Percentiles rank a stretch among this genome's conserved stretches.
phyloP scores from a whole-genome alignment of 2,329 filamentous ascomycete genomes.

The Aspergillus candidus region DNA sequence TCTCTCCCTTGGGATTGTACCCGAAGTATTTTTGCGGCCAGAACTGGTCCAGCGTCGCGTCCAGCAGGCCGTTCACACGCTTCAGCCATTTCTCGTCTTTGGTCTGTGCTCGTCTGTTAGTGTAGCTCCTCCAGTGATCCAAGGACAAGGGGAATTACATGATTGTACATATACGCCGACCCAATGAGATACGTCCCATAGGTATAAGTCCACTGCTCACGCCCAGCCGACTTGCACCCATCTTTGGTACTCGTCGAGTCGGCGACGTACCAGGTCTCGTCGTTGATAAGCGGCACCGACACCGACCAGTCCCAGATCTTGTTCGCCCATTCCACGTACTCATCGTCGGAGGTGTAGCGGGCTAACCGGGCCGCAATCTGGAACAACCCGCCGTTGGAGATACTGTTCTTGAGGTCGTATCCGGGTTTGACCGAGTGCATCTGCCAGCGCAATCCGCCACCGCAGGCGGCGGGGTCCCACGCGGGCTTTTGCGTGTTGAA shows the following conservation, averaged over 20 bases:
- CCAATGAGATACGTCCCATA: conserved; percentile 50
- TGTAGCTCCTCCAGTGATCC: conserved; percentile 8
- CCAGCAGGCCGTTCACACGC: conserved; percentile 51
- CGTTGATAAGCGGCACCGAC: conserved; percentile 42
- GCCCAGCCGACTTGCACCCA: conserved; percentile 44
- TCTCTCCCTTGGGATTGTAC: conserved; percentile 24
- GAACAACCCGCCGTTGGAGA: conserved; percentile 50
- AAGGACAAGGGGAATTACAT: conserved; percentile 23
- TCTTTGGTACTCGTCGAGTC: conserved; percentile 16
- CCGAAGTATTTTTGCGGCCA: conserved; percentile 42
- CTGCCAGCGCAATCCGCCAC: conserved; percentile 33
- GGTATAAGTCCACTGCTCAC: conserved; percentile 51
- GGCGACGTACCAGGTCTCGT: conserved; percentile 13
- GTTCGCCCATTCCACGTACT: conserved; percentile 67
- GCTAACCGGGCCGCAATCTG: conserved; percentile 59
- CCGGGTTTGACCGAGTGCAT: conserved; percentile 69
- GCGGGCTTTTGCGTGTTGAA: conserved; percentile 36
- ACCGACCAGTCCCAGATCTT: conserved; percentile 43
- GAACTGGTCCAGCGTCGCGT: conserved; percentile 41
- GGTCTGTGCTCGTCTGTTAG: conserved; percentile 26
- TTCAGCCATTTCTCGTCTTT: conserved; percentile 47
- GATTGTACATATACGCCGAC: conserved; percentile 49
- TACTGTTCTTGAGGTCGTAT: conserved; percentile 49
- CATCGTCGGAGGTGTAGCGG: conserved; percentile 67
- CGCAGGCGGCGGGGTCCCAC: conserved; percentile 3